A percentile compares a stretch with the other conserved stretches of the same genome.
Evolutionary conservation across 75 land plant species (phyloP).

Genomic region (Sequoiadendron giganteum): DNA sequence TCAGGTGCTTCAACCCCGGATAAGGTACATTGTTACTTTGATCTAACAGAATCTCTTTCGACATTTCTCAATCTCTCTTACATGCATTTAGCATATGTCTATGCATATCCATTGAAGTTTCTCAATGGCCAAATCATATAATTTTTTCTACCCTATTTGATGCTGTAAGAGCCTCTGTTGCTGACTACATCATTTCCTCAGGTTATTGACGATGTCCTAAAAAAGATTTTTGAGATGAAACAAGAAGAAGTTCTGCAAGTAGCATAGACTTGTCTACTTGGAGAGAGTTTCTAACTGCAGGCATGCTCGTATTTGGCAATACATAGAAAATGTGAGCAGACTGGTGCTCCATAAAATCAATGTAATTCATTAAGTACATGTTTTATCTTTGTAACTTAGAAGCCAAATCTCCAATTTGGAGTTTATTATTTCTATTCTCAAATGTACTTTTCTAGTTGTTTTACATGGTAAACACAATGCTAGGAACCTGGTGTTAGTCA

Average conservation of each 20-base stretch:
- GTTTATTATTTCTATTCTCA: neutral
- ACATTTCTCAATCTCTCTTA: neutral
- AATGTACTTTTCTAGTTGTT: neutral
- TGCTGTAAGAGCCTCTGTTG: neutral
- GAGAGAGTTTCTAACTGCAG: neutral
- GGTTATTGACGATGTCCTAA: slow-evolving; percentile 8
- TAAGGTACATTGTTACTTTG: slow-evolving; percentile 53
- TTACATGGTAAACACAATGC: neutral
- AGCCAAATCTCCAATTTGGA: neutral
- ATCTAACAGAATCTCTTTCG: neutral
- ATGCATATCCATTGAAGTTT: neutral
- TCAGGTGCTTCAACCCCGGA: slow-evolving; percentile 99
- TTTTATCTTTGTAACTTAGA: neutral
- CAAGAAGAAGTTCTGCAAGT: neutral
- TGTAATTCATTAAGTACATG: neutral
- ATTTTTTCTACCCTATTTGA: neutral
- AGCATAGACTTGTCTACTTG: neutral
- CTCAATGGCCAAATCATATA: neutral
- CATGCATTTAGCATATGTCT: neutral
- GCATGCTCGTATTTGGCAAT: neutral
- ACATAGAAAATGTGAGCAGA: neutral
- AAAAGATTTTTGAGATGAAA: slow-evolving; percentile 4
- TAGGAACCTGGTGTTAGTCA: neutral
- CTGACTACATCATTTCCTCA: slow-evolving; percentile 3
- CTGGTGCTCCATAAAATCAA: neutral